These are phyloP conservation scores for Globisporangium barbulae DNA, from an alignment of 352 stramenopile species.

Conservation along the genomic window DNA sequence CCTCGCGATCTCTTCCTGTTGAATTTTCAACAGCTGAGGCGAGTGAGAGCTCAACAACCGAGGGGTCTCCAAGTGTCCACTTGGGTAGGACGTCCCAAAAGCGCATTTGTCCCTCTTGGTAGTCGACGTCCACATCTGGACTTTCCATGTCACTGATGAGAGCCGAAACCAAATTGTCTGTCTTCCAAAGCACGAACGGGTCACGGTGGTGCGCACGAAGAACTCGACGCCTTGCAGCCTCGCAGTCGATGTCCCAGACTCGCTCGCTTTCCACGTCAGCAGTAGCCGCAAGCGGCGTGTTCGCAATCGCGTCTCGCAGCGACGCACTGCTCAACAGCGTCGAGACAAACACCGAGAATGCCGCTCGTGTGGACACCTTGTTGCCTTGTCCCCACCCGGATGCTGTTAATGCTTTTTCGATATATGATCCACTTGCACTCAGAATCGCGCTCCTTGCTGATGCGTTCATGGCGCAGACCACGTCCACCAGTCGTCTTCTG, in stretches of 20 bases:
- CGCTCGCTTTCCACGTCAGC: slow-evolving; percentile 6
- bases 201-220: not conserved
- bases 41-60: not conserved
- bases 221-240: not conserved
- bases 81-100: slow-evolving; percentile 15
- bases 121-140: not conserved
- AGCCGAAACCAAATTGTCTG: not conserved
- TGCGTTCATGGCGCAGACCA: slow-evolving; percentile 4
- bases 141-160: not conserved
- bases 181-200: slow-evolving; percentile 17
- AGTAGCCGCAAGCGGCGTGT: slow-evolving; percentile 10
- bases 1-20: not conserved
- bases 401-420: not conserved
- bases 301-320: slow-evolving; percentile 5
- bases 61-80: not conserved
- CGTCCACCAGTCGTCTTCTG: not conserved
- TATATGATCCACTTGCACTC: not conserved
- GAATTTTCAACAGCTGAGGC: not conserved
- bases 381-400: not conserved
- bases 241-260: slow-evolving; percentile 11
- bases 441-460: not conserved
- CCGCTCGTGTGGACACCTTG: not conserved
- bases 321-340: slow-evolving; percentile 1
- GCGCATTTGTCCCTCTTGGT: not conserved
- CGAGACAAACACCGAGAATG: slow-evolving; percentile 5